These are phyloP conservation scores for Oemleria cerasiformis DNA, from an alignment of 306 rosid species.

Conservation along the genomic window DNA sequence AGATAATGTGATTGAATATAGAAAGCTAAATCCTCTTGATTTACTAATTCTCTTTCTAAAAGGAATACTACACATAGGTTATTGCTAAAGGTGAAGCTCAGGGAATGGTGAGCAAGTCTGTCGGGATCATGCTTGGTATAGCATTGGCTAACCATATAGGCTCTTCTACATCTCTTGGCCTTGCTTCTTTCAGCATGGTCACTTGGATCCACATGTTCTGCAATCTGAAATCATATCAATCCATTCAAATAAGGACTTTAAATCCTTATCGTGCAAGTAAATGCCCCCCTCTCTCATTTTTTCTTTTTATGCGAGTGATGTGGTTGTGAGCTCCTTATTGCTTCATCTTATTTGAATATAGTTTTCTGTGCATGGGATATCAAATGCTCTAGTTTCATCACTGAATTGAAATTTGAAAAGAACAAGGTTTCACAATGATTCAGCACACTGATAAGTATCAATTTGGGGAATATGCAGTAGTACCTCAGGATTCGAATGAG, in stretches of 20 bases:
- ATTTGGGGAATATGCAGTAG: no score
- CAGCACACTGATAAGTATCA: background rate
- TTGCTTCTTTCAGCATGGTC: conserved; percentile 71
- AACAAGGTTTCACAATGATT: background rate
- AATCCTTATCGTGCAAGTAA: conserved; percentile 97
- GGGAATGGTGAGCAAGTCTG: conserved; percentile 95
- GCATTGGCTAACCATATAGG: conserved; percentile 75
- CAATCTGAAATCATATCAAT: conserved; percentile 91
- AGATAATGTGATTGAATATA: conserved; percentile 11
- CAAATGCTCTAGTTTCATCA: background rate
- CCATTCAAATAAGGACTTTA: conserved; percentile 80
- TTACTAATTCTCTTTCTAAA: conserved; percentile 19
- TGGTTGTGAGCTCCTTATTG: background rate
- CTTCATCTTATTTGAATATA: background rate
- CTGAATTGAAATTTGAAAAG: background rate
- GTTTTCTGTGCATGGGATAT: conserved; percentile 7
- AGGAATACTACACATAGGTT: conserved; percentile 49
- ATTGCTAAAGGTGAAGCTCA: conserved; percentile 99
- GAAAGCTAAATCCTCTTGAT: conserved; percentile 12
- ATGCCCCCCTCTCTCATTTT: conserved; percentile 21
- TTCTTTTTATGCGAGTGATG: conserved; percentile 3
- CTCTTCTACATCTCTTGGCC: conserved; percentile 69
- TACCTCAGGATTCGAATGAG: no score
- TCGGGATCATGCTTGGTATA: conserved; percentile 81
- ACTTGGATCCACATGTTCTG: conserved; percentile 91